phyloP scores from a whole-genome alignment of 192 early-diverging fungal species.

The Umbelopsis vinacea region DNA sequence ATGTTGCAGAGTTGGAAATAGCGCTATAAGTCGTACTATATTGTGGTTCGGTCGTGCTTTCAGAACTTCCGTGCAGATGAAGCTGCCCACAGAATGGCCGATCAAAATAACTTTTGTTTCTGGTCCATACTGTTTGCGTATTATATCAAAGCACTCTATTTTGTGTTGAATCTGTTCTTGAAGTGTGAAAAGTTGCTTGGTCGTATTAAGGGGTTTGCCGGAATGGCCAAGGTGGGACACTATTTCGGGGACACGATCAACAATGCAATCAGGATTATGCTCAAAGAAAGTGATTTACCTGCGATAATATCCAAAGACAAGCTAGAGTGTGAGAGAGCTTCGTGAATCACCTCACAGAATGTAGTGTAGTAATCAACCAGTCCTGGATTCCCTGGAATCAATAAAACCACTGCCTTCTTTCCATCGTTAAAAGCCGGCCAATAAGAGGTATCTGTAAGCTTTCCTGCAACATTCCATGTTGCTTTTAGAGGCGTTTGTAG shows the following conservation, averaged over 20 bases:
- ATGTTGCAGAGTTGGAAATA: constrained; percentile 83
- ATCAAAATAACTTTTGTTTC: constrained; percentile 56
- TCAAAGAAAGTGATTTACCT: constrained; percentile 38
- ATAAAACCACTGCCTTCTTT: constrained; percentile 53
- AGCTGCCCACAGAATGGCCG: constrained; percentile 73
- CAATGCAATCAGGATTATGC: neutral
- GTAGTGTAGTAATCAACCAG: constrained; percentile 78
- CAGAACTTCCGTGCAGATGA: constrained; percentile 58
- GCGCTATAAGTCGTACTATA: constrained; percentile 64
- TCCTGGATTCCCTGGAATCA: constrained; percentile 81
- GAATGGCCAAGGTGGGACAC: constrained; percentile 68
- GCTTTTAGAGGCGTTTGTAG: constrained; percentile 35
- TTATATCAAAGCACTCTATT: constrained; percentile 61
- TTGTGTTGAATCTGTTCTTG: constrained; percentile 73
- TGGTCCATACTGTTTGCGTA: constrained; percentile 50
- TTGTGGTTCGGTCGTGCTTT: constrained; percentile 63
- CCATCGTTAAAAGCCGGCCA: constrained; percentile 32
- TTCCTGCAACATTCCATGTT: constrained; percentile 34
- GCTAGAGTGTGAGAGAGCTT: constrained; percentile 36
- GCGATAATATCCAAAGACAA: constrained; percentile 63
- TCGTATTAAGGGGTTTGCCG: neutral
- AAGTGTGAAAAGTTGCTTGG: constrained; percentile 46
- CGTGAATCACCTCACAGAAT: constrained; percentile 68
- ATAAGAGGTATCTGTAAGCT: constrained; percentile 46
- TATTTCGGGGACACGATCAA: constrained; percentile 23